Base-by-base conservation (phyloP, 441 rosid genomes). In the Adansonia madagascariensis region DNA sequence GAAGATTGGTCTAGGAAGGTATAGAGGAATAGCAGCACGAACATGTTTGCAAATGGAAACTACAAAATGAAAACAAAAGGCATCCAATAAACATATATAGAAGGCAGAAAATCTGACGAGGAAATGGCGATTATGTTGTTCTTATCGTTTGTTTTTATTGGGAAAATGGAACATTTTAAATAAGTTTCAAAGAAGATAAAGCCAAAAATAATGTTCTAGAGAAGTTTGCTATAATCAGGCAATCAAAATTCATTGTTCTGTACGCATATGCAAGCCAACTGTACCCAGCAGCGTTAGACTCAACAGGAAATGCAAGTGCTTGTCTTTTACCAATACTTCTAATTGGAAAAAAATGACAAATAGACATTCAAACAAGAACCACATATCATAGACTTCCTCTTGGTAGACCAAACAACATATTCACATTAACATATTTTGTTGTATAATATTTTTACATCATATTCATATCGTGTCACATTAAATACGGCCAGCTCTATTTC, bases 1-100 rank as follows among this genome's bases (percentile, higher is more conserved):
- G 78, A 76, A 49, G 75, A 75, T 53, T 56, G 81, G 57, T n/a
- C 41, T 12, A 73, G 63, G 44, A 82, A 59, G 71, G 27, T 15
- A 39, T 3, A 67, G 67, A 77, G 46, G 60, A 81, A 41, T 11
- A 75, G 79, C 46, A 56, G 75, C 49, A 44, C 7, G 17, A 77
- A 46, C 84, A 77, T 75, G 53, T 67, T n/a, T 70, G 73, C 20
- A 43, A 31, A 44, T n/a, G 35, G 50, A 49, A 50, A 39, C 41
- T 43, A 15, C 63, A 39, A 17, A n/a, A 53, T 53, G 31, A 27
- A 35, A 59, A 66, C n/a, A 43, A 8, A 12, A 20, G n/a, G 11
- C 49, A 53, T 6, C 73, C 14, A n/a, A 24, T 47, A 12, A 63
- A n/a, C 4, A 57, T 55, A 17, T 27, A 55, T 59, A 65, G 15